These are phyloP conservation scores for Apiospora marii DNA, from an alignment of 2,329 filamentous ascomycete species.

Conservation along the genomic window DNA sequence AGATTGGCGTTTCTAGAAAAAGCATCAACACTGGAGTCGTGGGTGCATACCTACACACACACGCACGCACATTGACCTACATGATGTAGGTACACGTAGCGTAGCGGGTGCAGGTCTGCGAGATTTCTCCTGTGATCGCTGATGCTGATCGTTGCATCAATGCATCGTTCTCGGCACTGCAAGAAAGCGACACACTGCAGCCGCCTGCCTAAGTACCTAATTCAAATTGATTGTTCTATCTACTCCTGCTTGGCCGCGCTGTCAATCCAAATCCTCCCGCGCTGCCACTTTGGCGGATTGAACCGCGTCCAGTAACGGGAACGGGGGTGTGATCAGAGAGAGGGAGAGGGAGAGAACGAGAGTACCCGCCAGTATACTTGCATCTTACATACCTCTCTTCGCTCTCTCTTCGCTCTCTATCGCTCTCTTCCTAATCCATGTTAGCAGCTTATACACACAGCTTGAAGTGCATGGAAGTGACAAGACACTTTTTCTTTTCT, in stretches of 20 bases:
- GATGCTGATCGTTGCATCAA: slow-evolving; percentile 11
- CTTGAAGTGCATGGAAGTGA: slow-evolving; percentile 4
- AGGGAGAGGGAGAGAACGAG: background rate
- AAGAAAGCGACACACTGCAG: background rate
- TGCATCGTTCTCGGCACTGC: slow-evolving; percentile 6
- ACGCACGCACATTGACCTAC: background rate
- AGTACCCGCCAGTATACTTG: background rate
- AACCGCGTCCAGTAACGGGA: background rate
- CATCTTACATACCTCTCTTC: background rate
- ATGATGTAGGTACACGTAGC: slow-evolving; percentile 1
- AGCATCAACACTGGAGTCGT: background rate
- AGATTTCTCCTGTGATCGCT: background rate
- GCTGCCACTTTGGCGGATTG: slow-evolving; percentile 8
- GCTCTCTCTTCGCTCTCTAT: background rate
- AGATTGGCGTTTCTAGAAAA: slow-evolving; percentile 17
- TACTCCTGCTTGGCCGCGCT: slow-evolving; percentile 10
- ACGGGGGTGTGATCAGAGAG: background rate
- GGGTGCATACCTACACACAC: background rate
- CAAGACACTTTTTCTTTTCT: slow-evolving; percentile 10
- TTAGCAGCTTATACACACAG: background rate
- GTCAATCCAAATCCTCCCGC: slow-evolving; percentile 2
- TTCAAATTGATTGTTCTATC: background rate
- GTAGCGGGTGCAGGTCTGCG: slow-evolving; percentile 3
- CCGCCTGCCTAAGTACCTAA: background rate
- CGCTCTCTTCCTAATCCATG: background rate